phyloP scores from a whole-genome alignment of 108 stramenopile genomes.

The Cafeteria roenbergensis region DNA sequence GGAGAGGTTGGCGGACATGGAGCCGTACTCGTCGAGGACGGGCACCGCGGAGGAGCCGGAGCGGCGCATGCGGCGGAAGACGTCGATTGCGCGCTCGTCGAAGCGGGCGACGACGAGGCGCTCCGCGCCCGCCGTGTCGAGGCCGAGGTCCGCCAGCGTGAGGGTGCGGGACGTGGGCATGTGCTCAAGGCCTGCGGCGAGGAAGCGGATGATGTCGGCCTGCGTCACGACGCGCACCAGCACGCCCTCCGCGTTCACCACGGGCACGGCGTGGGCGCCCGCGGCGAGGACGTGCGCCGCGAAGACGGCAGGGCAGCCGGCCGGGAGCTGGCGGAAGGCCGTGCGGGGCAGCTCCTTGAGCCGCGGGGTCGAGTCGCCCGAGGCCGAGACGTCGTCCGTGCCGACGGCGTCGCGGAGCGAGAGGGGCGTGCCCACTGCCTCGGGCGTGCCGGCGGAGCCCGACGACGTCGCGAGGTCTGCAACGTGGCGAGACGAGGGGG shows the following conservation, averaged over 20 bases:
- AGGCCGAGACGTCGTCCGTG: too few relatives aligned
- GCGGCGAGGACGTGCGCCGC: neutral
- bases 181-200: neutral
- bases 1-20: neutral
- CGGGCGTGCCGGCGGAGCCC: too few relatives aligned
- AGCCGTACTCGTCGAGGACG: slow-evolving; percentile 3
- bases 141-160: neutral
- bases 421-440: too few relatives aligned
- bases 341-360: too few relatives aligned
- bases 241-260: neutral
- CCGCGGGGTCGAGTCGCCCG: too few relatives aligned
- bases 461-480: too few relatives aligned
- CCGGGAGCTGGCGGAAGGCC: neutral
- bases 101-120: neutral
- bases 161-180: neutral
- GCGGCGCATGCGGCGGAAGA: neutral
- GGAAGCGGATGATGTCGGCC: slow-evolving; percentile 5
- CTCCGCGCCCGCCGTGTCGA: neutral
- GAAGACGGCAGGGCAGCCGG: neutral
- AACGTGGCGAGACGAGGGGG: too few relatives aligned
- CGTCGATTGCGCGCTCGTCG: slow-evolving; percentile 3
- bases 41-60: neutral
- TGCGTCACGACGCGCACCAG: neutral
- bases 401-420: too few relatives aligned
- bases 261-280: neutral